These are phyloP conservation scores for Neofusicoccum kwambonambiense DNA, from an alignment of 2,329 filamentous ascomycete species.

Conservation along the genomic window DNA sequence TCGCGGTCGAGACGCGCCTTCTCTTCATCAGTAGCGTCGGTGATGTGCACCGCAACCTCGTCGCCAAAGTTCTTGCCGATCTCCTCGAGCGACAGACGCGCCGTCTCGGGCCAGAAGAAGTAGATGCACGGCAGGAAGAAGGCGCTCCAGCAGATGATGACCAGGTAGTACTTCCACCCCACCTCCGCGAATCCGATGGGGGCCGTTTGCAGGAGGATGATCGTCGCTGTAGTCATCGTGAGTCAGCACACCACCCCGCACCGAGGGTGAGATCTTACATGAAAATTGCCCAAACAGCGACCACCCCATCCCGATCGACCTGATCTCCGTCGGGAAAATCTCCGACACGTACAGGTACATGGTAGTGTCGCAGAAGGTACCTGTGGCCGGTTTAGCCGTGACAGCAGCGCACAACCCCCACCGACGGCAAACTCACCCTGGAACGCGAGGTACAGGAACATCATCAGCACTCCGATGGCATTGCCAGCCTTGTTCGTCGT, in stretches of 20 bases:
- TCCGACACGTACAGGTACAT: constrained; percentile 43
- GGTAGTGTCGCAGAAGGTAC: constrained; percentile 42
- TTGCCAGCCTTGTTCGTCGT: constrained; percentile 43
- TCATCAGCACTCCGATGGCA: constrained; percentile 42
- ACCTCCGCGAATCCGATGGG: constrained; percentile 33
- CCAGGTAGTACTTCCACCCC: constrained; percentile 53
- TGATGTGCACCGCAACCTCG: constrained; percentile 32
- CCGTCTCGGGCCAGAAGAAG: constrained; percentile 38
- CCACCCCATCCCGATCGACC: constrained; percentile 54
- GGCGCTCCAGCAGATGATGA: constrained; percentile 33
- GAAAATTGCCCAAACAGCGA: constrained; percentile 45
- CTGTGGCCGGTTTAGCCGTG: constrained; percentile 18
- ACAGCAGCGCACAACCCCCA: constrained; percentile 29
- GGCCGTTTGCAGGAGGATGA: constrained; percentile 48
- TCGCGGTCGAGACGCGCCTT: constrained; percentile 19
- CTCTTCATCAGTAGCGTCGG: constrained; percentile 19
- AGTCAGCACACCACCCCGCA: constrained; percentile 1
- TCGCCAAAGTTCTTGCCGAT: constrained; percentile 50
- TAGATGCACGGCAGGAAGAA: constrained; percentile 45
- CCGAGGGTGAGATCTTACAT: not conserved
- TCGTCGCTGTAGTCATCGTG: constrained; percentile 16
- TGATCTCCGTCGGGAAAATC: constrained; percentile 49
- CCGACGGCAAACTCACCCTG: constrained; percentile 27
- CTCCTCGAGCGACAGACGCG: constrained; percentile 46
- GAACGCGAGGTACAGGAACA: constrained; percentile 50